Base-by-base conservation (phyloP, 371 early-diverging fungal species). In the Actinomucor elegans region DNA sequence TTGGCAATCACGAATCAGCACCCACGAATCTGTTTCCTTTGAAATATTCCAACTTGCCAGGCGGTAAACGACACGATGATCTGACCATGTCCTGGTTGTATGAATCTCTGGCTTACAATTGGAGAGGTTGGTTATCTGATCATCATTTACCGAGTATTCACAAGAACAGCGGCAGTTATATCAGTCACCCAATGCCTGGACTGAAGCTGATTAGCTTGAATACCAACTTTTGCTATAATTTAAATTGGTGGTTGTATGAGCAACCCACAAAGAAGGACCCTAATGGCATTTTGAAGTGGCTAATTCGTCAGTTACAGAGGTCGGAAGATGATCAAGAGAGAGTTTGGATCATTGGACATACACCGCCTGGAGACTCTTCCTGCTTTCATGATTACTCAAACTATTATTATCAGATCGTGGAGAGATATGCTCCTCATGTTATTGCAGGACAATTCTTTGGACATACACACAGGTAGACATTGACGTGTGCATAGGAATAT, bases 381-480 rank as follows among this genome's bases (percentile, higher is more conserved):
- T 81, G 81, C 31, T 67, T 81, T 61, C 79, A 79, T 60, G 80
- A 80, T 52, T 81, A 79, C 52, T 79, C 80, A 5, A 73, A 73
- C 17, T 76, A 80, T 21, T 84, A 79, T 66, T 70, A 79, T 49
- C 84, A 81, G 46, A 77, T 78, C 38, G 61, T 84, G 20, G 79
- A 80, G 29, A 69, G 84, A 7, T 84, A 84, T 37, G 66, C 81
- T 5, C 80, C 81, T 14, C 81, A 84, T 50, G 78, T 84, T 18
- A 79, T 84, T 62, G 72, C 79, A 6, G 79, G 66, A 15, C 84
- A 84, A 55, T 84, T 84, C 64, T 84, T 77, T 69, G 84, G 84
- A 12, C 84, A 84, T 42, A 76, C 79, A 20, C 84, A 84, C 59
- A 67, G 63, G 77, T 73, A 64, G 51, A 55, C 36, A 17, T 9